These are phyloP conservation scores for Gastroboletus turbinatus DNA, from an alignment of 1,284 basidiomycete species.

Conservation along the genomic window DNA sequence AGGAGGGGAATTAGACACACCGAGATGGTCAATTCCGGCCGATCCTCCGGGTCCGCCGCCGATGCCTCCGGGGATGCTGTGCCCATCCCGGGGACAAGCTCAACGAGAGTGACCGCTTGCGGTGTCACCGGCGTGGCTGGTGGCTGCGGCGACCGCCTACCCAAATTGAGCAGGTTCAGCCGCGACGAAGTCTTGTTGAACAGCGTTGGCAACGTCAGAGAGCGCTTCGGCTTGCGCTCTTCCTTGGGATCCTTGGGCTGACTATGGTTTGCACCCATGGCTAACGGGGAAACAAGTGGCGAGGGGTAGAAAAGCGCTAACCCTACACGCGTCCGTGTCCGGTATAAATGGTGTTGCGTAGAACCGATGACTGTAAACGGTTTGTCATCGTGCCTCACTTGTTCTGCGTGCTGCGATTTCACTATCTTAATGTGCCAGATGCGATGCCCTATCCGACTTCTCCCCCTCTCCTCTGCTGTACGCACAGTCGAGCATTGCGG, in stretches of 20 bases:
- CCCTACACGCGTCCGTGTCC: conserved; percentile 14
- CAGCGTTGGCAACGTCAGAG: conserved; percentile 25
- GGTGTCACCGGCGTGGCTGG: conserved; percentile 30
- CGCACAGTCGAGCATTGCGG: conserved; percentile 1
- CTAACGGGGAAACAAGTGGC: not conserved
- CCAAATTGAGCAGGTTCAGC: conserved; percentile 29
- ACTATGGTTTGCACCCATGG: conserved; percentile 30
- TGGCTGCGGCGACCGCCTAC: conserved; percentile 31
- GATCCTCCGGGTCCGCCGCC: conserved; percentile 20
- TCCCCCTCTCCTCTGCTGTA: conserved; percentile 17
- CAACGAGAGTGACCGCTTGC: conserved; percentile 2
- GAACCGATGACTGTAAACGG: conserved; percentile 10
- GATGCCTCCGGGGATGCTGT: conserved; percentile 29
- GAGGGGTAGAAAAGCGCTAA: not conserved
- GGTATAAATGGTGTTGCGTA: conserved; percentile 28
- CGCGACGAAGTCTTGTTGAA: conserved; percentile 30
- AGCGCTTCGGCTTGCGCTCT: conserved; percentile 27
- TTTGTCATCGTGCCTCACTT: conserved; percentile 28
- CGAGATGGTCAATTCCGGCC: conserved; percentile 28
- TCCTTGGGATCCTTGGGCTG: conserved; percentile 24
- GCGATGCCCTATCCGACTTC: conserved; percentile 20
- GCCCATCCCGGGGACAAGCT: conserved; percentile 9
- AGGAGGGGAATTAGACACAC: conserved; percentile 8
- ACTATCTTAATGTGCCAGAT: conserved; percentile 14
- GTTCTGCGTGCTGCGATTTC: conserved; percentile 28